These are phyloP conservation scores for Suillus bovinus DNA, from an alignment of 768 basidiomycete genomes.

Conservation along the genomic window DNA sequence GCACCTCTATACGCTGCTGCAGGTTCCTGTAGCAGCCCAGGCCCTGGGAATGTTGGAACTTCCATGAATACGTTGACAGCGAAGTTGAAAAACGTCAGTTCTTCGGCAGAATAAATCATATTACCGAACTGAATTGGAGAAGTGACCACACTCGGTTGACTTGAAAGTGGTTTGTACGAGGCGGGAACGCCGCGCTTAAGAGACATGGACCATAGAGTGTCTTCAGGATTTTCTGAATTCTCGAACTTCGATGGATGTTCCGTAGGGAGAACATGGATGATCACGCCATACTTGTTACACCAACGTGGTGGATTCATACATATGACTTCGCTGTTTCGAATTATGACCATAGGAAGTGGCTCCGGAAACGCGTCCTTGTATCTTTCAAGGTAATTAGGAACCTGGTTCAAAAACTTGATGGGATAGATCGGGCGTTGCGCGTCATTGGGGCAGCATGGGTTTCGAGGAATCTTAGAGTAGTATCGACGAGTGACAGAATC, in stretches of 20 bases:
- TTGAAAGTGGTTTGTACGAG: constrained; percentile 8
- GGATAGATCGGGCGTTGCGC: constrained; percentile 12
- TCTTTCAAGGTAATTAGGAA: constrained; percentile 14
- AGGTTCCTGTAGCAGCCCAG: neutral
- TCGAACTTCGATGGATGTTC: neutral
- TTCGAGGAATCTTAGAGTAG: neutral
- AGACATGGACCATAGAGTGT: constrained; percentile 18
- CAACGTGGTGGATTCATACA: constrained; percentile 3
- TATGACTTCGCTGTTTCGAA: constrained; percentile 19
- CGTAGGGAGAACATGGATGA: constrained; percentile 10
- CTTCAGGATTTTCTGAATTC: neutral
- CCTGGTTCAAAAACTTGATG: constrained; percentile 9
- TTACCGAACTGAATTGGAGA: neutral
- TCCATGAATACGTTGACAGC: constrained; percentile 30
- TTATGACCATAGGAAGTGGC: constrained; percentile 25
- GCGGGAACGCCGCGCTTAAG: constrained; percentile 18
- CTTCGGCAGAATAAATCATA: constrained; percentile 13
- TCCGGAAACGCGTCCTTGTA: constrained; percentile 17
- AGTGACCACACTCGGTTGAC: neutral
- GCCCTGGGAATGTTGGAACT: neutral
- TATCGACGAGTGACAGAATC: neutral
- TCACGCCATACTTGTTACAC: neutral
- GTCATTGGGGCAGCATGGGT: neutral
- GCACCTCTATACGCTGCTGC: constrained; percentile 26
- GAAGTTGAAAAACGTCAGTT: constrained; percentile 16